phyloP scores from a whole-genome alignment of 2,329 filamentous ascomycete species.

The Verticillium nonalfalfae region DNA sequence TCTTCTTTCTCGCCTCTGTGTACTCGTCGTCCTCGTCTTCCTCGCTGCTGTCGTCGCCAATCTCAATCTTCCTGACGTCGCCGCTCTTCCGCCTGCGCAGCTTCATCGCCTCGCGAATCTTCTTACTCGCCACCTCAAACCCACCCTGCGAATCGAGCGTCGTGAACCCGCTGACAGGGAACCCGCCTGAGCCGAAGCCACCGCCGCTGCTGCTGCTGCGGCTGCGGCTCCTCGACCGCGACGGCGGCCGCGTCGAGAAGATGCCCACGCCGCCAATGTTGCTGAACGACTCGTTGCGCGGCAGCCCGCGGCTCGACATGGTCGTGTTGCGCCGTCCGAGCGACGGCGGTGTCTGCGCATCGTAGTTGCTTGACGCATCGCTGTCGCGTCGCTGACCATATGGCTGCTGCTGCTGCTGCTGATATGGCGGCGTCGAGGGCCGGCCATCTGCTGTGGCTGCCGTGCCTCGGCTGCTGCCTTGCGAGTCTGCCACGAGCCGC shows the following conservation, averaged over 20 bases:
- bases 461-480: conserved; percentile 17
- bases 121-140: conserved; percentile 76
- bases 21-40: conserved; percentile 35
- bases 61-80: conserved; percentile 10
- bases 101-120: conserved; percentile 80
- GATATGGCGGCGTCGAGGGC: conserved; percentile 11
- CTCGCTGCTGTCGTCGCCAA: conserved; percentile 23
- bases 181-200: conserved; percentile 52
- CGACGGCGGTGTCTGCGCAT: conserved; percentile 30
- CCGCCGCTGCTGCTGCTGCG: conserved; percentile 64
- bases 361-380: conserved; percentile 36
- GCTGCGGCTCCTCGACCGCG: conserved; percentile 64
- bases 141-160: conserved; percentile 60
- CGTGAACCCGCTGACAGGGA: conserved; percentile 66
- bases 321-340: conserved; percentile 44
- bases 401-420: no score
- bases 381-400: conserved; percentile 34
- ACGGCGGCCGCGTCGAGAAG: conserved; percentile 84
- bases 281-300: conserved; percentile 88
- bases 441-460: conserved; percentile 19
- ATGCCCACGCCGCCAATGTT: conserved; percentile 83
- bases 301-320: conserved; percentile 49
- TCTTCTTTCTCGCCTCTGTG: conserved; percentile 35
- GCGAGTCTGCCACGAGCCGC: conserved; percentile 58
- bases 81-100: conserved; percentile 48